phyloP scores from a whole-genome alignment of 768 basidiomycete genomes.

The Naganishia vishniacii region DNA sequence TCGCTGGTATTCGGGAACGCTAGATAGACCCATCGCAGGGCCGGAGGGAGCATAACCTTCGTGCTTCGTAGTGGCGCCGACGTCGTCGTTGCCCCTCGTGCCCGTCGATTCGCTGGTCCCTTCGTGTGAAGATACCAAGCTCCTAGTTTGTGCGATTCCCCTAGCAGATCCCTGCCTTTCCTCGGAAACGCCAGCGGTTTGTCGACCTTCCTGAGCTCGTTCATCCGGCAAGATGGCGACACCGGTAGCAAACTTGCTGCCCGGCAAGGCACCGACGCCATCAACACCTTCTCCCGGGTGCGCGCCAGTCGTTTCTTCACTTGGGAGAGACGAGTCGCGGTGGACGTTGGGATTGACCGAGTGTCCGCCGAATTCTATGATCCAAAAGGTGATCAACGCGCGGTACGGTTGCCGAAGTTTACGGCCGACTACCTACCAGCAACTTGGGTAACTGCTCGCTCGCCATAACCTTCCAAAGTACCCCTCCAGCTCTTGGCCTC shows the following conservation, averaged over 20 bases:
- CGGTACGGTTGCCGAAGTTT: not conserved
- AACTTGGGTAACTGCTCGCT: not conserved
- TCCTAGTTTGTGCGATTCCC: not conserved
- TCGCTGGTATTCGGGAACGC: not conserved
- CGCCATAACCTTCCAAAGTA: constrained; percentile 13
- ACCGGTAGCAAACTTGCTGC: constrained; percentile 32
- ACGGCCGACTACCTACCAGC: not conserved
- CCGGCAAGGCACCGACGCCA: constrained; percentile 40
- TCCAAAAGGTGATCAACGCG: no score
- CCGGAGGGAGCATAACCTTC: constrained; percentile 16
- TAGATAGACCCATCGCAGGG: not conserved
- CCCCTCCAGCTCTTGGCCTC: not conserved
- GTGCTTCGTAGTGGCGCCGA: not conserved
- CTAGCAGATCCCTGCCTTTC: no score
- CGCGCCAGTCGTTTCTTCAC: constrained; percentile 37
- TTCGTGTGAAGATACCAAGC: not conserved
- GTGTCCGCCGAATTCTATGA: constrained; percentile 15
- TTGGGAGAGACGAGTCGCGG: constrained; percentile 29
- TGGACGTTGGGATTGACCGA: constrained; percentile 4
- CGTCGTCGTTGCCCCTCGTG: no score
- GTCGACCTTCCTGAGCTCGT: constrained; percentile 20
- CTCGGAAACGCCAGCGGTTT: no score
- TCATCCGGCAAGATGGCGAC: constrained; percentile 40
- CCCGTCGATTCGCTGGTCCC: no score
- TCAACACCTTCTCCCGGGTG: constrained; percentile 33